Conservation (phyloP, 31 red algal genomes). For the Bonnemaisonia californica region DNA sequence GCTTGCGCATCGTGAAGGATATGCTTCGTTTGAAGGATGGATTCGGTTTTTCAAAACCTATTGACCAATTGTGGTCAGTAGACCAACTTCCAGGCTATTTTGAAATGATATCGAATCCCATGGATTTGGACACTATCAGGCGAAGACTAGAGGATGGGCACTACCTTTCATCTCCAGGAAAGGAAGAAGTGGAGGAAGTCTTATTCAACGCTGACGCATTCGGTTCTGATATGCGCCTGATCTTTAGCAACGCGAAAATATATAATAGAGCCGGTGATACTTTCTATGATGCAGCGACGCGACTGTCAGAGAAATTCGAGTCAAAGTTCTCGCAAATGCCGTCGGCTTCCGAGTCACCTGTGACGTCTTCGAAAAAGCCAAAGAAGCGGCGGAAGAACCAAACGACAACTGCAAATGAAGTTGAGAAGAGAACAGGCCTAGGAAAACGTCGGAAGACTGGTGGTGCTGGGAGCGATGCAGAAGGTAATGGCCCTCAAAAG, state of each 20-base stretch:
- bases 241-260: constrained; percentile 87
- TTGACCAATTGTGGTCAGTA: constrained; percentile 73
- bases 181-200: constrained; percentile 51
- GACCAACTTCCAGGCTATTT: constrained; percentile 90
- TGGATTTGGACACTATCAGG: constrained; percentile 92
- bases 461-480: constrained; percentile 18
- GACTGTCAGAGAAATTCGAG: constrained; percentile 85
- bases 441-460: constrained; percentile 23
- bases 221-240: constrained; percentile 74
- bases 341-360: constrained; percentile 3
- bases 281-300: constrained; percentile 74
- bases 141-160: constrained; percentile 71
- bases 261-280: constrained; percentile 81
- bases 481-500: constrained; percentile 1
- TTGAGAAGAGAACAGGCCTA: constrained; percentile 8
- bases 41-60: constrained; percentile 82
- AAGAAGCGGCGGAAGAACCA: constrained; percentile 55
- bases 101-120: constrained; percentile 80
- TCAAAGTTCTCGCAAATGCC: constrained; percentile 74
- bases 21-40: constrained; percentile 87
- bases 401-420: background rate
- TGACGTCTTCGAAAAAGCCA: constrained; percentile 27
- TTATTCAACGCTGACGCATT: constrained; percentile 70
- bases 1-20: constrained; percentile 77
- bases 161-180: constrained; percentile 47